phyloP scores from a whole-genome alignment of 768 basidiomycete genomes.

The Cantharellus cinnabarinus region DNA sequence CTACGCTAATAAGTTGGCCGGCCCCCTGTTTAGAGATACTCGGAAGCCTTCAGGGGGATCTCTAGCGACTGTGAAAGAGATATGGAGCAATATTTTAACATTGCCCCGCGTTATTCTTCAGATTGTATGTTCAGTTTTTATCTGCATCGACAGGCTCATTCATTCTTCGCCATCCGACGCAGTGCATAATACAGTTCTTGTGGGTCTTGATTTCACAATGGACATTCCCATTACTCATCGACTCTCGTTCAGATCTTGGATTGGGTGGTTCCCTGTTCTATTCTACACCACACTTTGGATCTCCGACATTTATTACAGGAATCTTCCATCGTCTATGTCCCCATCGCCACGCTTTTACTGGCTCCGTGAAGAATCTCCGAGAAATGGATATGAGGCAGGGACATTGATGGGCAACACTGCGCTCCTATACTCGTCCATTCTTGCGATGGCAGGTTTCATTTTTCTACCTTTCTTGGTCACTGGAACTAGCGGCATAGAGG shows the following conservation, averaged over 20 bases:
- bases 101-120: constrained; percentile 58
- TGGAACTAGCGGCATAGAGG: neutral
- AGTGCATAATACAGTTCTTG: constrained; percentile 74
- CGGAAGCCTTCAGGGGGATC: neutral
- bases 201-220: constrained; percentile 18
- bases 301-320: neutral
- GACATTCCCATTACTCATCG: neutral
- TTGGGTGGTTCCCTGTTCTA: constrained; percentile 38
- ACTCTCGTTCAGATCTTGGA: constrained; percentile 35
- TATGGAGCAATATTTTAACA: constrained; percentile 49
- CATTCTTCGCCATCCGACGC: neutral
- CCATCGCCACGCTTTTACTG: neutral
- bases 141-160: neutral
- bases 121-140: constrained; percentile 36
- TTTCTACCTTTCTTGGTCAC: constrained; percentile 29
- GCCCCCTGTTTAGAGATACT: neutral
- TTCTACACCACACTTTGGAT: constrained; percentile 3
- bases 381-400: constrained; percentile 30
- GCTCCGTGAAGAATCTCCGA: neutral
- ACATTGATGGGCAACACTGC: constrained; percentile 71
- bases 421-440: constrained; percentile 52
- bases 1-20: too few relatives aligned
- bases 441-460: constrained; percentile 48
- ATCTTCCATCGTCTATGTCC: neutral
- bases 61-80: constrained; percentile 9